Evolutionary conservation across 2,329 filamentous ascomycete genomes (phyloP), one percentile per base, ranked within the genome.

Genomic region (Aspergillus intermedius): DNA sequence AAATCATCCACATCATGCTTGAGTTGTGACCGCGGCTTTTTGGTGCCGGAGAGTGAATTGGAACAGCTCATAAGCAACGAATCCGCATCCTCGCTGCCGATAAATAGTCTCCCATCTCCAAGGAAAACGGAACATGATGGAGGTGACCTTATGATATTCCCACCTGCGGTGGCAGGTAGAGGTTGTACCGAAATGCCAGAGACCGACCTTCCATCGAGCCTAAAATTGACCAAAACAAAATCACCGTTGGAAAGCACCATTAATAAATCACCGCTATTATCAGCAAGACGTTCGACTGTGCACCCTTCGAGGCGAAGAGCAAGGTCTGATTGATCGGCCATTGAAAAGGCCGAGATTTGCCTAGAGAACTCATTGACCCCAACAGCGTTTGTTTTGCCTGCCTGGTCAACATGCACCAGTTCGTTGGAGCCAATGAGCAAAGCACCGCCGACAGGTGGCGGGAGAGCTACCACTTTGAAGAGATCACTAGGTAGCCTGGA

Each of bases 341-440:
- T 82, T 45, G 85, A 81, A 60, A 96, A 97, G 0, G 86, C 81
- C 2, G 91, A 95, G 54, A 82, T 81, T 52, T 87, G 81, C 65
- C 84, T 88, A 4, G 91, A 86, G 70, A 95, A 94, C 30, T 88
- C 81, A 62, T 98, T 98, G 54, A 98, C 88, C 3, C 87, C 91
- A 50, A 97, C 86, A 2, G 90, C 91, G 61, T 89, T 95, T 10
- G 90, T 81, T 67, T 95, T 96, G 25, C 93, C 93, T 9, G 89
- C 89, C 74, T 98, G 93, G 63, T 97, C 91, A 55, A 98, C 83
- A 66, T 98, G 93, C 51, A 98, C 87, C 53, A 98, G 71, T 64
- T 96, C 90, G 64, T 98, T 97, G 43, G 80, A 78, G 23, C 93
- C 94, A 17, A 97, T 74, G 13, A 98, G 77, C 13, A 98, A 74